Percentiles rank a stretch among this genome's conserved stretches.
These are phyloP conservation scores for Trametes polyzona DNA, from an alignment of 1,284 basidiomycete species.

Conservation along the genomic window DNA sequence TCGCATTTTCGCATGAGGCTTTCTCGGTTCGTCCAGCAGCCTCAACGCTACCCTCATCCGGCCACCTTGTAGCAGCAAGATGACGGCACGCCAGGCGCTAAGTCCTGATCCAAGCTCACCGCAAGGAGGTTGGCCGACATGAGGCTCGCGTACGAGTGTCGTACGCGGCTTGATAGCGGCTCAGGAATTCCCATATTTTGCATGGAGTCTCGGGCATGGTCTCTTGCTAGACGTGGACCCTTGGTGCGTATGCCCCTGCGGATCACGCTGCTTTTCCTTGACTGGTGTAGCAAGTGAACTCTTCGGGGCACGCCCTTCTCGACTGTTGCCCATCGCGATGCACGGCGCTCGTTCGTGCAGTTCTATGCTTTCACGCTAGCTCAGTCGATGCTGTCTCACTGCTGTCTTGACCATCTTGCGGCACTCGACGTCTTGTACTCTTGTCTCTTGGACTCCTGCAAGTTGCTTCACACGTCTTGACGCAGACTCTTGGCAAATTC, in stretches of 20 bases:
- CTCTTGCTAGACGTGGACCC: constrained; percentile 1
- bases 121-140: neutral
- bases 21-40: neutral
- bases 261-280: neutral
- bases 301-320: neutral
- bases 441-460: neutral
- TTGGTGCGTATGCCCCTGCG: constrained; percentile 8
- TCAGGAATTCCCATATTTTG: constrained; percentile 1
- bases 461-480: constrained; percentile 13
- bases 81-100: constrained; percentile 4
- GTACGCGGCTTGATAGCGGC: constrained; percentile 5
- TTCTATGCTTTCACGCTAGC: neutral
- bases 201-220: neutral
- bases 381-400: neutral
- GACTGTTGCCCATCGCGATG: neutral
- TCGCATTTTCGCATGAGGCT: too few species aligned
- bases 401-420: neutral
- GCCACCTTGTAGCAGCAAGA: neutral
- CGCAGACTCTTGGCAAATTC: constrained; percentile 6
- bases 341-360: neutral
- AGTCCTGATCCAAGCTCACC: constrained; percentile 6
- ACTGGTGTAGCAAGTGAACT: neutral
- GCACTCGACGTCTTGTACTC: neutral
- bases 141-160: neutral
- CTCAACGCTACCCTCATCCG: constrained; percentile 13